phyloP scores from a whole-genome alignment of 169 alveolate species.

The Ichthyophthirius multifiliis region DNA sequence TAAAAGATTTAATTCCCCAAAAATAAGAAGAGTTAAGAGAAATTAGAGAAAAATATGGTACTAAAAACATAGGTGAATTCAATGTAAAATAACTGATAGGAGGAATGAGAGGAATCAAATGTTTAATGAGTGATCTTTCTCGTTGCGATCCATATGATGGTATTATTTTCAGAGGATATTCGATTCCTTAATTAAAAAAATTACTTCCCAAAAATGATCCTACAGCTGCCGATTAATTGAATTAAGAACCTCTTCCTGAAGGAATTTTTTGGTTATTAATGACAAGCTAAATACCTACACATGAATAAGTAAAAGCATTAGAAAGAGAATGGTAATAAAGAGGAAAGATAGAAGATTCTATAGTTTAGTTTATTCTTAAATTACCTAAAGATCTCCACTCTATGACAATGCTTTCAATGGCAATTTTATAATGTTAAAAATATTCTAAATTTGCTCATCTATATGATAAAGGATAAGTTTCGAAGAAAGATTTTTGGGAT shows the following conservation, averaged over 20 bases:
- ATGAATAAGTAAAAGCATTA: conserved; percentile 38
- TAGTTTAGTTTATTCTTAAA: conserved; percentile 14
- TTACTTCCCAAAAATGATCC: too few species aligned
- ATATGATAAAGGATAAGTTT: conserved; percentile 46
- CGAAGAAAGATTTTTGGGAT: conserved; percentile 60
- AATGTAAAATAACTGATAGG: conserved; percentile 60
- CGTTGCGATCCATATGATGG: conserved; percentile 90
- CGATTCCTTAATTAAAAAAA: conserved; percentile 79
- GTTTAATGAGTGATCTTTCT: conserved; percentile 91
- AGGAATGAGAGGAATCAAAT: conserved; percentile 93
- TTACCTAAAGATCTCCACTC: conserved; percentile 58
- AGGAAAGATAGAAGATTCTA: conserved; percentile 36
- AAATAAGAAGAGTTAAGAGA: conserved; percentile 8
- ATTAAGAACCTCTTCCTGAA: conserved; percentile 89
- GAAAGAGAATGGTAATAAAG: conserved; percentile 27
- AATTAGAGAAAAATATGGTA: conserved; percentile 45
- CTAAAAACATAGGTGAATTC: conserved; percentile 45
- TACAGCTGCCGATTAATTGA: conserved; percentile 68
- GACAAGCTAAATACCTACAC: conserved; percentile 82
- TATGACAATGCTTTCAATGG: conserved; percentile 60
- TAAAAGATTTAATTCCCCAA: conserved; percentile 43
- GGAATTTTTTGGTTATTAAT: conserved; percentile 91
- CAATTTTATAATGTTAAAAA: conserved; percentile 42
- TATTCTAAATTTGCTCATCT: conserved; percentile 44
- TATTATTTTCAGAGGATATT: conserved; percentile 85